Percentiles rank a stretch among this genome's conserved stretches.
Evolutionary conservation across 2,329 filamentous ascomycete genomes (phyloP).

Genomic region (Alternaria ventricosa): DNA sequence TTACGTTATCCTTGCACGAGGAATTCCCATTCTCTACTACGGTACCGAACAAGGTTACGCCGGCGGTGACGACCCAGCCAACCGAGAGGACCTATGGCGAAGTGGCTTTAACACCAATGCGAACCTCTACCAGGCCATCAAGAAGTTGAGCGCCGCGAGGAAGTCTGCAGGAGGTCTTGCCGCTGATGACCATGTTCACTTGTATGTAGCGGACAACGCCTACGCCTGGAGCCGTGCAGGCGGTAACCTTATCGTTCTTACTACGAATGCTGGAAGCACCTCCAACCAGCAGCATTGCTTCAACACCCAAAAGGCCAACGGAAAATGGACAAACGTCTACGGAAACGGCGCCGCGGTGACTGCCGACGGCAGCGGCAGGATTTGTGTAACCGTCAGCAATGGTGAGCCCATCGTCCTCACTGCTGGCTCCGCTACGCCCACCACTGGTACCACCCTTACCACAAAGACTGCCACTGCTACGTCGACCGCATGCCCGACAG

Average conservation of each 20-base stretch:
- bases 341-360: constrained; percentile 45
- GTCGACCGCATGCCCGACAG: constrained; percentile 27
- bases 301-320: constrained; percentile 48
- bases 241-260: constrained; percentile 56
- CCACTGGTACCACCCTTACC: constrained; percentile 20
- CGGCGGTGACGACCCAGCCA: constrained; percentile 48
- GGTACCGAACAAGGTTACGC: constrained; percentile 49
- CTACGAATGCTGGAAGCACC: constrained; percentile 53
- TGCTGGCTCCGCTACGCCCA: constrained; percentile 19
- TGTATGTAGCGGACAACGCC: constrained; percentile 52
- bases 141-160: constrained; percentile 34
- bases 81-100: constrained; percentile 52
- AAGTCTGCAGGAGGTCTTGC: constrained; percentile 52
- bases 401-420: constrained; percentile 54
- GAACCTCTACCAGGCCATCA: constrained; percentile 39
- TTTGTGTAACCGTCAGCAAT: constrained; percentile 52
- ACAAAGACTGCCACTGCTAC: constrained; percentile 16
- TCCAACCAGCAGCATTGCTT: constrained; percentile 53
- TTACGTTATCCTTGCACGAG: constrained; percentile 46
- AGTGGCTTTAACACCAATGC: constrained; percentile 42
- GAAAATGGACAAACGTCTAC: constrained; percentile 52
- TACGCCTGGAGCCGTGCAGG: constrained; percentile 57
- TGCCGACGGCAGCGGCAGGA: constrained; percentile 50
- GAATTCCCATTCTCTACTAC: constrained; percentile 51
- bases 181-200: constrained; percentile 53